Percentiles rank a stretch among this genome's conserved stretches.
phyloP scores from a whole-genome alignment of 164 flowering plant genomes.

The Vitis vinifera region ASM3070453v1 NC_081810.1:21210001-21210500 shows the following conservation, averaged over 20 bases:
- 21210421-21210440: constrained; percentile 24
- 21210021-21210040: constrained; percentile 16
- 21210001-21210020: constrained; percentile 12
- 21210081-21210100: too few species aligned
- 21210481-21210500: constrained; percentile 29
- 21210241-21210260: constrained; percentile 31
- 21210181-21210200: constrained; percentile 21
- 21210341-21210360: constrained; percentile 19
- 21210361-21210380: constrained; percentile 19
- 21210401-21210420: constrained; percentile 16
- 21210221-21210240: constrained; percentile 21
- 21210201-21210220: constrained; percentile 35
- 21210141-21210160: constrained; percentile 15
- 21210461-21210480: constrained; percentile 22
- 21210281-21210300: constrained; percentile 10
- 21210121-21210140: background rate
- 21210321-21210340: constrained; percentile 38
- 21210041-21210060: background rate
- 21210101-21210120: background rate
- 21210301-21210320: constrained; percentile 35
- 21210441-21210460: constrained; percentile 26
- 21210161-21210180: constrained; percentile 13
- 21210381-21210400: constrained; percentile 40
- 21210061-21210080: too few species aligned
- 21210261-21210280: constrained; percentile 43